Conservation (phyloP, 73 alveolate species). For the Stentor roeselii region DNA sequence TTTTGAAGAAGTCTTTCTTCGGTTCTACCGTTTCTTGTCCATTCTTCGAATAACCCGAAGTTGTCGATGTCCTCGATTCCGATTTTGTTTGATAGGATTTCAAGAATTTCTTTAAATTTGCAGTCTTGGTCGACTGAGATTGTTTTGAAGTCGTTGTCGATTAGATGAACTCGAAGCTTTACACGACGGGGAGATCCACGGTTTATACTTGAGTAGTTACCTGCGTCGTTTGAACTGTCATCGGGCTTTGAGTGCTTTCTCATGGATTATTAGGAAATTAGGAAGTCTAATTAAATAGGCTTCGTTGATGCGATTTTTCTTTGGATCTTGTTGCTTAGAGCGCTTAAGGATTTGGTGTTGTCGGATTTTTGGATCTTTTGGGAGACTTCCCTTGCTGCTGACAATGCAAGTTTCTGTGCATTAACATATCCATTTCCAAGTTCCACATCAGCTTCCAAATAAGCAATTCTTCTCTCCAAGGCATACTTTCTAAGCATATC, state of each 20-base stretch:
- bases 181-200: background rate
- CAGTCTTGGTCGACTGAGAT: background rate
- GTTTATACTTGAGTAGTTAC: background rate
- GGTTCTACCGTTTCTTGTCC: background rate
- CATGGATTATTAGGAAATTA: too few relatives aligned
- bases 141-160: constrained; percentile 18
- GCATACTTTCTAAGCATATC: constrained; percentile 17
- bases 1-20: background rate
- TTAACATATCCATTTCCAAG: background rate
- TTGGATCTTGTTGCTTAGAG: background rate
- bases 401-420: background rate
- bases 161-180: background rate
- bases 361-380: background rate
- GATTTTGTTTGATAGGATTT: background rate
- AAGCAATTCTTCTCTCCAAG: constrained; percentile 7
- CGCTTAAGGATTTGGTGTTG: background rate
- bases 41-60: constrained; percentile 1
- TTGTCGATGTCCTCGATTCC: background rate
- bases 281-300: too few relatives aligned
- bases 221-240: too few relatives aligned
- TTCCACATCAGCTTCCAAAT: constrained; percentile 20
- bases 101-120: background rate
- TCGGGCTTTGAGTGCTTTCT: too few relatives aligned
- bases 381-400: background rate
- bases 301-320: constrained; percentile 17